A percentile compares a stretch with the other conserved stretches of the same genome.
These are phyloP conservation scores for Halteria grandinella DNA, from an alignment of 73 alveolate genomes.

Conservation along the genomic window DNA sequence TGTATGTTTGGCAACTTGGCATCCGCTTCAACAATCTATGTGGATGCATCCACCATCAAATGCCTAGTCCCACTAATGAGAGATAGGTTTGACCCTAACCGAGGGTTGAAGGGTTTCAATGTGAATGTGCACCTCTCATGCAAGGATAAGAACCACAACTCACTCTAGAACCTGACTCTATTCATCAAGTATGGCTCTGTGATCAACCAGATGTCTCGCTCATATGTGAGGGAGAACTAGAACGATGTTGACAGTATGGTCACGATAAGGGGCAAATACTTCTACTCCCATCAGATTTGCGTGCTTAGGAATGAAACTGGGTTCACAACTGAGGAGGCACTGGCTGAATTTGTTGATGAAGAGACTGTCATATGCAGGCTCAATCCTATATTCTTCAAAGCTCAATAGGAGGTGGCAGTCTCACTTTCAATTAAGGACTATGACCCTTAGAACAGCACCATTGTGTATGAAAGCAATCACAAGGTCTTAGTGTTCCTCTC, in stretches of 20 bases:
- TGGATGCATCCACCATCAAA: background rate
- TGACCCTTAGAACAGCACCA: background rate
- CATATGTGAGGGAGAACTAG: conserved; percentile 6
- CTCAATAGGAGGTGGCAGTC: background rate
- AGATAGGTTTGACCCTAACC: conserved; percentile 1
- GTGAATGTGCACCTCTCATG: conserved; percentile 3
- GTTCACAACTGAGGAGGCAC: background rate
- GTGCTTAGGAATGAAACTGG: background rate
- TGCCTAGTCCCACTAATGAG: conserved; percentile 9
- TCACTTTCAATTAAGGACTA: conserved; percentile 2
- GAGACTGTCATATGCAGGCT: conserved; percentile 16
- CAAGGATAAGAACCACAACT: background rate
- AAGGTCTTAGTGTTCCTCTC: background rate
- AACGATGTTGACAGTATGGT: background rate
- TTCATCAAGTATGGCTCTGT: conserved; percentile 18
- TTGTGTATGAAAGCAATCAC: conserved; percentile 10
- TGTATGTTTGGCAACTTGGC: background rate
- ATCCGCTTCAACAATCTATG: background rate
- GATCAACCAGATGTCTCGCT: conserved; percentile 8
- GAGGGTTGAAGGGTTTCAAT: conserved; percentile 18
- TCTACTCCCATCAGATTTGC: conserved; percentile 28
- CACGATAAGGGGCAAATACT: background rate
- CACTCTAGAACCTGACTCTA: background rate
- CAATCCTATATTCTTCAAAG: background rate
- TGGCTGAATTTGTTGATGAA: conserved; percentile 3